Base-by-base conservation (phyloP, 176 grass and related monocot species). In the Neostapfia colusana region DNA sequence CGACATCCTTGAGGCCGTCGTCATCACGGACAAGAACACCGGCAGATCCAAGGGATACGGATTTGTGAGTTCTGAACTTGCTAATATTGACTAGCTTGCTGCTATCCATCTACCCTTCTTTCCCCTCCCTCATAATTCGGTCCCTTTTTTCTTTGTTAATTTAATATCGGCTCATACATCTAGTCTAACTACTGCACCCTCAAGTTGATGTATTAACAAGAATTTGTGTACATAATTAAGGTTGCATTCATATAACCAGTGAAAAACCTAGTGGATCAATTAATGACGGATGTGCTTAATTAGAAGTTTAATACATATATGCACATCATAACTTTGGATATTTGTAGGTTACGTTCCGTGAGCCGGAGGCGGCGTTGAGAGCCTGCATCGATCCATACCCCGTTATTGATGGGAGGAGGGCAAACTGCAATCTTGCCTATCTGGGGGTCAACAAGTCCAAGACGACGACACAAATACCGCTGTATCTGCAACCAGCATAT, bases 1-100 rank as follows among this genome's bases (percentile, higher is more conserved):
- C 6, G 91, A 99, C 12, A 99, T 92, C 79, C 89, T 95, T 25
- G 95, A 99, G 82, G 95, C 95, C 16, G 95, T 95, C 35, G 91
- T 99, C 69, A 99, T 99, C 84, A 61, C 83, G 14, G 92, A 99
- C 83, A 88, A 84, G 65, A 75, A 55, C 71, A 88, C 88, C 11
- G 79, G 69, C 36, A 85, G 82, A 82, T 85, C 82, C 79, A 89
- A 85, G 74, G 82, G 82, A 72, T 89, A 89, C 8, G 83, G 82
- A 55, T 89, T 85, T 51, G 79, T 85, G 54, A 78, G 83, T 54
- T 20, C 46, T 65, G 17, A 50, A 77, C 58, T 61, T 77, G 42
- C 38, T 7, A 21, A 53, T 72, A 53, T 11, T 37, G 5, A 12
- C 5, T 48, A 9, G 0, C 7, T 71, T 36, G 17, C 31, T 73